phyloP scores from a whole-genome alignment of 2,329 filamentous ascomycete species.

The Neopestalotiopsis sp. region DNA sequence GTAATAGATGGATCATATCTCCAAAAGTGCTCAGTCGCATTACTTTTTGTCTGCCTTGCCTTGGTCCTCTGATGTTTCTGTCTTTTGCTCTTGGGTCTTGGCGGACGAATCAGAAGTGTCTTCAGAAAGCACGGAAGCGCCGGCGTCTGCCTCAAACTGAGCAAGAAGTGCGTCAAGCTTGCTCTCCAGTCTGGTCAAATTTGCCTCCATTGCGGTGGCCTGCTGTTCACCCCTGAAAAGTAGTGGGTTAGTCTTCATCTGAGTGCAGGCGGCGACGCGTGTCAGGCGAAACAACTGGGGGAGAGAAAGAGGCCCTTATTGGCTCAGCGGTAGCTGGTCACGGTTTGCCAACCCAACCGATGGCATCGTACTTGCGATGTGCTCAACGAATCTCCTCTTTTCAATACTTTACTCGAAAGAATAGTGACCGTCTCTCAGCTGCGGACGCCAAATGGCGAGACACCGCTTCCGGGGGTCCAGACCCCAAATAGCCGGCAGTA shows the following conservation, averaged over 20 bases:
- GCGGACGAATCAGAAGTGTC: background rate
- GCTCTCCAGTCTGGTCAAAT: slow-evolving; percentile 36
- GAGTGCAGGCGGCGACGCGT: too few species aligned
- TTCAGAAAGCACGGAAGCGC: background rate
- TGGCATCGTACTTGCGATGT: background rate
- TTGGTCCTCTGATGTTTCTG: slow-evolving; percentile 16
- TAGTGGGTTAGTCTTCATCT: background rate
- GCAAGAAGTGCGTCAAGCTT: slow-evolving; percentile 40
- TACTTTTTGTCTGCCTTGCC: background rate
- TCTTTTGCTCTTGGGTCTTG: slow-evolving; percentile 21
- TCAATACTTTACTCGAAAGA: background rate
- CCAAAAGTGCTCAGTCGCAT: background rate
- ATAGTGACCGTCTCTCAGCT: too few species aligned
- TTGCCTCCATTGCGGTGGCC: slow-evolving; percentile 38
- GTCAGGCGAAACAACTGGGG: too few species aligned
- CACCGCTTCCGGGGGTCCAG: background rate
- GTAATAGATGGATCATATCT: background rate
- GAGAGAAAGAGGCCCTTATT: background rate
- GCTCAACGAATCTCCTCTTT: background rate
- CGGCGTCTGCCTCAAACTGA: slow-evolving; percentile 30
- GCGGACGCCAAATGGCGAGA: too few species aligned
- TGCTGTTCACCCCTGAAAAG: slow-evolving; percentile 37
- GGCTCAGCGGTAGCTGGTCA: slow-evolving; percentile 21
- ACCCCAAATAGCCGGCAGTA: background rate
- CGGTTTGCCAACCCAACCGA: background rate